Evolutionary conservation across 2,329 filamentous ascomycete species (phyloP).

Genomic region (Trichothecium sympodiale): DNA sequence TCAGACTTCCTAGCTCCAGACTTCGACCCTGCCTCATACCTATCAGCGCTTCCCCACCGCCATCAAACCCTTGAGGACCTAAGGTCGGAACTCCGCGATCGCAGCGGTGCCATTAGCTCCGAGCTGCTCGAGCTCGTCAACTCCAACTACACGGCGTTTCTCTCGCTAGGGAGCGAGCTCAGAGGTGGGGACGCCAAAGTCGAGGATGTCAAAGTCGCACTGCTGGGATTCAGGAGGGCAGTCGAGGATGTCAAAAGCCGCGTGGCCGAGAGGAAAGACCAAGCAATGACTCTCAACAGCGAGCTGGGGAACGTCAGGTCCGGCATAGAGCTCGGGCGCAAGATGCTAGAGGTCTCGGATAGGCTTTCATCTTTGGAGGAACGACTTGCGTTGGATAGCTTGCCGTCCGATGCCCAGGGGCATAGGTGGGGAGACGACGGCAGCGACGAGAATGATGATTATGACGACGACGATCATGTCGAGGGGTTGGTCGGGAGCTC

Average conservation of each 20-base stretch:
- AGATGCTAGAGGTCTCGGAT: slow-evolving; percentile 57
- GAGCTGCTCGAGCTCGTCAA: slow-evolving; percentile 94
- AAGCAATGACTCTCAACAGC: slow-evolving; percentile 51
- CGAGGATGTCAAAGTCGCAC: slow-evolving; percentile 76
- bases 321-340: slow-evolving; percentile 49
- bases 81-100: slow-evolving; percentile 70
- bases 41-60: slow-evolving; percentile 68
- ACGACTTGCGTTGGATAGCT: slow-evolving; percentile 42
- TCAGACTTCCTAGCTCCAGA: slow-evolving; percentile 65
- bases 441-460: slow-evolving; percentile 27
- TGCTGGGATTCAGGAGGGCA: slow-evolving; percentile 76
- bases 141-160: slow-evolving; percentile 83
- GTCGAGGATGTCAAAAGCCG: slow-evolving; percentile 61
- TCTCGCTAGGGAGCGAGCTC: slow-evolving; percentile 71
- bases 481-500: slow-evolving; percentile 31
- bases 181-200: slow-evolving; percentile 84
- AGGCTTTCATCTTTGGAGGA: slow-evolving; percentile 52
- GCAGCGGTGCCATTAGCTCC: slow-evolving; percentile 67
- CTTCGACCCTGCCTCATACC: slow-evolving; percentile 74
- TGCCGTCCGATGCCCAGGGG: slow-evolving; percentile 13
- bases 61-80: slow-evolving; percentile 96
- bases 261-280: slow-evolving; percentile 51
- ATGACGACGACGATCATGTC: slow-evolving; percentile 16
- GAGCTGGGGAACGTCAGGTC: slow-evolving; percentile 55
- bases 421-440: slow-evolving; percentile 22